A percentile compares a stretch with the other conserved stretches of the same genome.
Evolutionary conservation across 2,329 filamentous ascomycete species (phyloP).

Genomic region (Trichoderma sp.): DNA sequence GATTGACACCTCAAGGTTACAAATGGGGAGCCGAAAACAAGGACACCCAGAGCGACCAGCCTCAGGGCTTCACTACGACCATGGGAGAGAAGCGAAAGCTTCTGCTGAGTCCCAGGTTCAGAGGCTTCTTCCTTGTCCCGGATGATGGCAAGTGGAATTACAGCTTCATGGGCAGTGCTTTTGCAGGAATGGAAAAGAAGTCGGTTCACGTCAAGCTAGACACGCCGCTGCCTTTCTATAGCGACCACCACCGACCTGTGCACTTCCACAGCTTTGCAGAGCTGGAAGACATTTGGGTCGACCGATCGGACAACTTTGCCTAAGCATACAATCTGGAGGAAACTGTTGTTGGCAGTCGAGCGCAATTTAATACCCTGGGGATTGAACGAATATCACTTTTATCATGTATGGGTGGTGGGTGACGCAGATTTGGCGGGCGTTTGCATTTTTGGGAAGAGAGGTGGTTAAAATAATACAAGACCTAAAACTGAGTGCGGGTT

Average conservation of each 20-base stretch:
- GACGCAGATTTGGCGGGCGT: constrained; percentile 21
- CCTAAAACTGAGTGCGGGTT: not conserved
- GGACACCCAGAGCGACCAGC: constrained; percentile 89
- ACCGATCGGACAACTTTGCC: constrained; percentile 90
- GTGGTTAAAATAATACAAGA: not conserved
- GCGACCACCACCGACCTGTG: constrained; percentile 84
- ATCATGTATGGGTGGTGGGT: not conserved
- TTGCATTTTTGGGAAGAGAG: constrained; percentile 8
- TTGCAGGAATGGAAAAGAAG: constrained; percentile 88
- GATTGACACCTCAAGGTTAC: constrained; percentile 87
- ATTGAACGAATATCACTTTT: not conserved
- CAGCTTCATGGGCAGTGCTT: constrained; percentile 93
- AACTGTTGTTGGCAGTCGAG: not conserved
- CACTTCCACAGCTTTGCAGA: constrained; percentile 99
- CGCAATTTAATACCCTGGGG: constrained; percentile 8
- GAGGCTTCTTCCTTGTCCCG: constrained; percentile 94
- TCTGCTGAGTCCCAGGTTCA: constrained; percentile 87
- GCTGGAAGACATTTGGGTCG: constrained; percentile 95
- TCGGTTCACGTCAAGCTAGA: constrained; percentile 90
- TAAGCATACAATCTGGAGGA: constrained; percentile 48
- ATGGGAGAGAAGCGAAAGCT: constrained; percentile 97
- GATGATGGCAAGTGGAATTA: constrained; percentile 95
- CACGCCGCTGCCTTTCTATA: constrained; percentile 88
- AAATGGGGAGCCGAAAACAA: constrained; percentile 98
- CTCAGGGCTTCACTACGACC: constrained; percentile 85